Percentiles rank a stretch among this genome's conserved stretches.
Evolutionary conservation across 352 stramenopile species (phyloP).

Genomic region (Phytophthora pinifolia): DNA sequence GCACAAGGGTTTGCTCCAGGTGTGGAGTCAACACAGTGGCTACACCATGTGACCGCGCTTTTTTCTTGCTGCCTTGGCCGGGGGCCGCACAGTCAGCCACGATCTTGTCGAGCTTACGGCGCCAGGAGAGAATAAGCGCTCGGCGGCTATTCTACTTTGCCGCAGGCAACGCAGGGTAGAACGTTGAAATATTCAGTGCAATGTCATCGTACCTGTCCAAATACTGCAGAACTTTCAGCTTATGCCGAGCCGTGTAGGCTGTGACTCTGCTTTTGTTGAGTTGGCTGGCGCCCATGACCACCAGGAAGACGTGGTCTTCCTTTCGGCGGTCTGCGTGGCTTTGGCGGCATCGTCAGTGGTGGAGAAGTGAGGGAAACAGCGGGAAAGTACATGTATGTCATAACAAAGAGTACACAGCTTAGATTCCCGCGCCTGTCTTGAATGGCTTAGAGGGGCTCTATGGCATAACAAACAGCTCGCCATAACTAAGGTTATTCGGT

Average conservation of each 20-base stretch:
- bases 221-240: neutral
- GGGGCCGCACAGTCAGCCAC: neutral
- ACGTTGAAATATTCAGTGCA: neutral
- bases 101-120: neutral
- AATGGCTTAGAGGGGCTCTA: too few species aligned
- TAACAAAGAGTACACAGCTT: too few species aligned
- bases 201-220: neutral
- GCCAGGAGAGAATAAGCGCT: neutral
- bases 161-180: slow-evolving; percentile 1
- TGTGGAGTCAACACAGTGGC: neutral
- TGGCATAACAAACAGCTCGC: too few species aligned
- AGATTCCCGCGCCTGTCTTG: too few species aligned
- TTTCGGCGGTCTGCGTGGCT: neutral
- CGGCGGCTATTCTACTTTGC: neutral
- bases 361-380: too few species aligned
- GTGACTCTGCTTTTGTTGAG: neutral
- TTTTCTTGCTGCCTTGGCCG: too few species aligned
- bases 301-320: neutral
- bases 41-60: too few species aligned
- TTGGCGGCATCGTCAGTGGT: too few species aligned
- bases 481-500: too few species aligned
- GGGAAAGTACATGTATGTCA: too few species aligned
- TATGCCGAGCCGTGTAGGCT: neutral
- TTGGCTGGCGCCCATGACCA: neutral
- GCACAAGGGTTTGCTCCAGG: neutral